These are phyloP conservation scores for Biscutella laevigata DNA, from an alignment of 441 rosid genomes.

Conservation along the genomic window DNA sequence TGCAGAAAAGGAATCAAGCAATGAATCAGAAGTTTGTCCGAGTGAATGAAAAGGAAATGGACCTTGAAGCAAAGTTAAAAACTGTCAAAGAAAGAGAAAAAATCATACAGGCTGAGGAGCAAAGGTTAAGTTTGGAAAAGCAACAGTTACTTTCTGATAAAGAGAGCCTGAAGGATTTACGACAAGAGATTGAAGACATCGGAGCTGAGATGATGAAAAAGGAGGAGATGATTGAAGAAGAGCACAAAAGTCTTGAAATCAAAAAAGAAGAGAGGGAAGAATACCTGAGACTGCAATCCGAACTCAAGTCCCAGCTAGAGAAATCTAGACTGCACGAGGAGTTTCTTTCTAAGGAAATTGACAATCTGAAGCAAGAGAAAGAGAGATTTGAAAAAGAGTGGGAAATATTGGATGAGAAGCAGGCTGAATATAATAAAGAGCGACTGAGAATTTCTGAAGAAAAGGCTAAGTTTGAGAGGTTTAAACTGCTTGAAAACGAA, in stretches of 20 bases:
- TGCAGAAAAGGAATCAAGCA: constrained; percentile 58
- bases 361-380: constrained; percentile 63
- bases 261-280: constrained; percentile 61
- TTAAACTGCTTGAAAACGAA: constrained; percentile 40
- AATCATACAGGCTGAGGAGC: constrained; percentile 50
- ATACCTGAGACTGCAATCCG: constrained; percentile 50
- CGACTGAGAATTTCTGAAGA: constrained; percentile 38
- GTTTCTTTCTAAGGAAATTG: constrained; percentile 55
- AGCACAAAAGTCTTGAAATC: constrained; percentile 42
- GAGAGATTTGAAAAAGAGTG: constrained; percentile 75
- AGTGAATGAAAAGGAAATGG: constrained; percentile 74
- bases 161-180: constrained; percentile 41
- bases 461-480: constrained; percentile 43
- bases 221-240: constrained; percentile 46
- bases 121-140: constrained; percentile 45
- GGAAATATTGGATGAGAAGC: constrained; percentile 74
- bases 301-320: constrained; percentile 62
- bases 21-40: constrained; percentile 56
- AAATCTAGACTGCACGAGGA: constrained; percentile 51
- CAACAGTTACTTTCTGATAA: constrained; percentile 44
- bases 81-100: constrained; percentile 54
- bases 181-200: constrained; percentile 53
- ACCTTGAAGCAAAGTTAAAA: constrained; percentile 56
- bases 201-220: constrained; percentile 49
- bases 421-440: constrained; percentile 38